phyloP scores from a whole-genome alignment of 2,329 filamentous ascomycete genomes.

The Volutella citrinella region DNA sequence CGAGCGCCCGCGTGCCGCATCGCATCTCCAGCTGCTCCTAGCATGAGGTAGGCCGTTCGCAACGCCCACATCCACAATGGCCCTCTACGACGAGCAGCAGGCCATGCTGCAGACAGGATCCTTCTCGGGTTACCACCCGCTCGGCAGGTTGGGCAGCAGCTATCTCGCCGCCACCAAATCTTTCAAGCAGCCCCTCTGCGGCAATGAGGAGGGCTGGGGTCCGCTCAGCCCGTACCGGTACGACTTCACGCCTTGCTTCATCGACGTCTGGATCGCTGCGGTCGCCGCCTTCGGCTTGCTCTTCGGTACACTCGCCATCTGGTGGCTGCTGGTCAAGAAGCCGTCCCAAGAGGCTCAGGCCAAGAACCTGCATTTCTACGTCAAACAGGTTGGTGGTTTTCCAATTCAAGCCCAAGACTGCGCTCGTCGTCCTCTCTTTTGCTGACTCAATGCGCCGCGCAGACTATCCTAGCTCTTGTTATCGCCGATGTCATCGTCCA shows the following conservation, averaged over 20 bases:
- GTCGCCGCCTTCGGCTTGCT: conserved; percentile 79
- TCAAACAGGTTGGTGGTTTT: conserved; percentile 72
- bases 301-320: conserved; percentile 72
- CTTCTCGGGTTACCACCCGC: conserved; percentile 55
- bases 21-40: too few relatives aligned
- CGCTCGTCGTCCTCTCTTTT: too few relatives aligned
- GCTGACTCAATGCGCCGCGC: too few relatives aligned
- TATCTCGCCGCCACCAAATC: conserved; percentile 56
- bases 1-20: too few relatives aligned
- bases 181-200: conserved; percentile 72
- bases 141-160: conserved; percentile 49
- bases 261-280: conserved; percentile 81
- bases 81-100: conserved; percentile 38
- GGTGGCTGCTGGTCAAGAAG: conserved; percentile 72
- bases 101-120: conserved; percentile 56
- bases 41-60: too few relatives aligned
- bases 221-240: conserved; percentile 83
- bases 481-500: conserved; percentile 68
- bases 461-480: conserved; percentile 63
- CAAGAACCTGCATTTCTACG: conserved; percentile 91
- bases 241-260: conserved; percentile 96
- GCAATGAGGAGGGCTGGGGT: conserved; percentile 92
- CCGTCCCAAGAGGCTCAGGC: conserved; percentile 58
- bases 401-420: too few relatives aligned
- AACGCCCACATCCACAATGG: conserved; percentile 31